Evolutionary conservation across 192 early-diverging fungal species (phyloP).

Genomic region (Entomortierella lignicola): DNA sequence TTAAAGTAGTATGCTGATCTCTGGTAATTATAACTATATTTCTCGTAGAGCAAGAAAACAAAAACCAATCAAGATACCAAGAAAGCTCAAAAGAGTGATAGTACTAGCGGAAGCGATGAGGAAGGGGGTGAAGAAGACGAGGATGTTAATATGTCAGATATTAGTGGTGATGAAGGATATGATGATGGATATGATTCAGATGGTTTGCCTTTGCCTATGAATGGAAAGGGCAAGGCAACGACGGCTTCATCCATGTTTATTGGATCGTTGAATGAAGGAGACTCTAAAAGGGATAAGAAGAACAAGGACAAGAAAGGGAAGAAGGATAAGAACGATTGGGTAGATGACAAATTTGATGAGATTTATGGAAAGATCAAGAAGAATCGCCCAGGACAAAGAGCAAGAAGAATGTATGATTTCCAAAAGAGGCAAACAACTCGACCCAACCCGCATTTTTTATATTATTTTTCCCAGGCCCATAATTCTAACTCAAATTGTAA

Average conservation of each 20-base stretch:
- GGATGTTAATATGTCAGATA: conserved; percentile 21
- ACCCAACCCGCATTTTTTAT: no score
- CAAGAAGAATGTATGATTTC: conserved; percentile 58
- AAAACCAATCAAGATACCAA: conserved; percentile 43
- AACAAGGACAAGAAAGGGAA: conserved; percentile 30
- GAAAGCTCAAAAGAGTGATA: conserved; percentile 29
- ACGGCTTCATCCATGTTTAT: conserved; percentile 43
- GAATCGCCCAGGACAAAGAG: conserved; percentile 70
- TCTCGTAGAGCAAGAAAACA: conserved; percentile 30
- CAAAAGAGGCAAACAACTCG: no score
- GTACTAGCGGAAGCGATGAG: conserved; percentile 29
- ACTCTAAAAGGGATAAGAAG: conserved; percentile 43
- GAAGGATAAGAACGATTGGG: conserved; percentile 49
- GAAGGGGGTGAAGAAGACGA: conserved; percentile 16
- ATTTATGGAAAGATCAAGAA: conserved; percentile 62
- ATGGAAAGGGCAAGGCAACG: conserved; percentile 13
- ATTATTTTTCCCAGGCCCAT: conserved; percentile 2
- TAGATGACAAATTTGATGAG: conserved; percentile 60
- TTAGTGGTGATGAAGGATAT: conserved; percentile 23
- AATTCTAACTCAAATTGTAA: no score
- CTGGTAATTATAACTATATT: neutral
- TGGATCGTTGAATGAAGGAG: conserved; percentile 34
- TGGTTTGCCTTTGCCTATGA: conserved; percentile 38
- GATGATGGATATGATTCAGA: conserved; percentile 54
- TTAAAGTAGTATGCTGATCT: no score